These are phyloP conservation scores for Pythium monospermum DNA, from an alignment of 352 stramenopile species.

Conservation along the genomic window DNA sequence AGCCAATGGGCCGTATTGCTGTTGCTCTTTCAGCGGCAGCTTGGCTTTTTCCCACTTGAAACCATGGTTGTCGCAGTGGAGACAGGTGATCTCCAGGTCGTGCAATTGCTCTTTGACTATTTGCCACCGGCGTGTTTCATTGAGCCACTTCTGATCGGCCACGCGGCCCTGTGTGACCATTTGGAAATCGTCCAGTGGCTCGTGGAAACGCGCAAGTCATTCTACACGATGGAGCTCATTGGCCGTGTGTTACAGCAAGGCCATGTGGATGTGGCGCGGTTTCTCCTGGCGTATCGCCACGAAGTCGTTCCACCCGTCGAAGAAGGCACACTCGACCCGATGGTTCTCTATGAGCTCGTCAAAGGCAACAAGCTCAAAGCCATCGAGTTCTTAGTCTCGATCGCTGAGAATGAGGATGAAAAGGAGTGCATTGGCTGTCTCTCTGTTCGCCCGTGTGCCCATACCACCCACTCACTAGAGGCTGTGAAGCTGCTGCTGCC, in stretches of 20 bases:
- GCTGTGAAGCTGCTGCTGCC: constrained; percentile 2
- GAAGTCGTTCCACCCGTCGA: neutral
- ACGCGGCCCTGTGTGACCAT: neutral
- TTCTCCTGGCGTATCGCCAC: constrained; percentile 1
- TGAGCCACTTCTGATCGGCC: neutral
- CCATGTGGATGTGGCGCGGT: constrained; percentile 3
- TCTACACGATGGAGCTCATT: constrained; percentile 2
- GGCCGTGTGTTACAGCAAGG: neutral
- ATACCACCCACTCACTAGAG: neutral
- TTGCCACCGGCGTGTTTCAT: neutral
- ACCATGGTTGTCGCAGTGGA: neutral
- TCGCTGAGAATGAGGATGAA: neutral
- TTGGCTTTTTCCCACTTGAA: neutral
- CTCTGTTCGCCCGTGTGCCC: neutral
- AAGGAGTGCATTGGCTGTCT: too few relatives aligned
- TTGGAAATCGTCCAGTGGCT: constrained; percentile 6
- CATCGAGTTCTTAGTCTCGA: neutral
- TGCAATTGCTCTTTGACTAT: neutral
- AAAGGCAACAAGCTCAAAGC: neutral
- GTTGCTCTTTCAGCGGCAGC: constrained; percentile 1
- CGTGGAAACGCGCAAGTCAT: neutral
- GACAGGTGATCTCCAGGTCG: neutral
- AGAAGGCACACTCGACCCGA: neutral
- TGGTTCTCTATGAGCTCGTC: constrained; percentile 1
- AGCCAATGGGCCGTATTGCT: neutral